These are phyloP conservation scores for Durotheca rogersii DNA, from an alignment of 495 filamentous ascomycete species.

Conservation along the genomic window DNA sequence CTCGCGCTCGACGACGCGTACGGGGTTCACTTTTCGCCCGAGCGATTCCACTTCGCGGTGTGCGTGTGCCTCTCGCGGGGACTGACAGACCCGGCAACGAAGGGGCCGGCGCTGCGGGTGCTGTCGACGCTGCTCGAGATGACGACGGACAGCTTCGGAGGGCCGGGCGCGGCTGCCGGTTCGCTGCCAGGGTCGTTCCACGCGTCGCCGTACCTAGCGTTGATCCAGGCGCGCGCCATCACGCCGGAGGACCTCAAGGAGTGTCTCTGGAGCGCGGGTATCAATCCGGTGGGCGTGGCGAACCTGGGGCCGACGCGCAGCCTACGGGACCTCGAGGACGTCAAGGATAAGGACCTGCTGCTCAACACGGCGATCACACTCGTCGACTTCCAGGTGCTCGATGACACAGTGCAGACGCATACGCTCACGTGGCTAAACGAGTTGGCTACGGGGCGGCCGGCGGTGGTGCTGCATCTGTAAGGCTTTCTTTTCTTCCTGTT, in stretches of 20 bases:
- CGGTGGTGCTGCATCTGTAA: slow-evolving; percentile 53
- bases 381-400: slow-evolving; percentile 58
- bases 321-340: slow-evolving; percentile 42
- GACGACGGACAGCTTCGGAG: slow-evolving; percentile 42
- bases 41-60: slow-evolving; percentile 64
- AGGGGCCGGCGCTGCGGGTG: slow-evolving; percentile 54
- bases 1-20: slow-evolving; percentile 60
- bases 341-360: slow-evolving; percentile 57
- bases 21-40: slow-evolving; percentile 60
- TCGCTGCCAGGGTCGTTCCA: slow-evolving; percentile 41
- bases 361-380: slow-evolving; percentile 57
- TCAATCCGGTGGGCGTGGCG: slow-evolving; percentile 40
- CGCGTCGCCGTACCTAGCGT: slow-evolving; percentile 51
- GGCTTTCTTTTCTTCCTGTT: too few relatives aligned
- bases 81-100: slow-evolving; percentile 59
- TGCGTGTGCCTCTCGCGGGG: slow-evolving; percentile 61
- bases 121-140: slow-evolving; percentile 62
- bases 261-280: slow-evolving; percentile 53
- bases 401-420: slow-evolving; percentile 54
- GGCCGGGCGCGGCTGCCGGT: too few relatives aligned
- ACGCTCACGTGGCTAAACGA: slow-evolving; percentile 54
- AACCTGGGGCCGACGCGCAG: slow-evolving; percentile 37
- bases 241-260: slow-evolving; percentile 51
- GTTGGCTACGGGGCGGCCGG: slow-evolving; percentile 48
- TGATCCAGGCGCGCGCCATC: slow-evolving; percentile 50